Base-by-base conservation (phyloP, 257 asterid species). In the Linderniella brevidens region DNA sequence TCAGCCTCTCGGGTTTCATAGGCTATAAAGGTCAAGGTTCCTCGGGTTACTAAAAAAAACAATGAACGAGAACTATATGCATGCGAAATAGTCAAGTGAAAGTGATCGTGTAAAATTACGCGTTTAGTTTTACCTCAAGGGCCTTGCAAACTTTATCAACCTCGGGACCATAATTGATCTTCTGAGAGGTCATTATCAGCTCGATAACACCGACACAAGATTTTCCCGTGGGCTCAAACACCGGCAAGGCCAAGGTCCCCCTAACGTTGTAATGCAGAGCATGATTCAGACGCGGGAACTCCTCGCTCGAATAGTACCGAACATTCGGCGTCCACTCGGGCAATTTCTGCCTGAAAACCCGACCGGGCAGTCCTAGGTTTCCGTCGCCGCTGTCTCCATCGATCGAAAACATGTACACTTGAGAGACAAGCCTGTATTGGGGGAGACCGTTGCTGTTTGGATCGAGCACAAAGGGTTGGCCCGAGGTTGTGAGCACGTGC, bases 241-340 rank as follows among this genome's bases (percentile, higher is more conserved):
- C 92, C 45, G 97, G 97, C 69, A 86, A 73, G 17, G 94, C 97
- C 55, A 86, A 68, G 58, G 94, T 86, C 52, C 97, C 97, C 8
- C 67, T 68, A 51, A 86, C 92, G 61, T 86, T 77, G 69, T 73
- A 77, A 68, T 77, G 65, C 54, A 79, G 66, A 29, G 97, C 97
- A 56, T 86, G 92, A 67, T 58, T 73, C 53, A 79, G 82, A 25
- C 97, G 80, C 4, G 76, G 70, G 59, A 72, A 86, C 64, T 86
- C 97, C 59, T 79, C 74, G 71, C 93, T 79, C 18, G 97, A 74
- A 59, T 86, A 86, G 41, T 82, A 86, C 70, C 79, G 97, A 67
- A 86, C 97, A 64, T 86, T 75, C 17, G 97, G 97, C 8, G 97
- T 77, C 97, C 97, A 86, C 58, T 86, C 94, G 1, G 97, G 97